Conservation (phyloP, 2,329 filamentous ascomycete species). For the Microthyrium microscopicum region DNA sequence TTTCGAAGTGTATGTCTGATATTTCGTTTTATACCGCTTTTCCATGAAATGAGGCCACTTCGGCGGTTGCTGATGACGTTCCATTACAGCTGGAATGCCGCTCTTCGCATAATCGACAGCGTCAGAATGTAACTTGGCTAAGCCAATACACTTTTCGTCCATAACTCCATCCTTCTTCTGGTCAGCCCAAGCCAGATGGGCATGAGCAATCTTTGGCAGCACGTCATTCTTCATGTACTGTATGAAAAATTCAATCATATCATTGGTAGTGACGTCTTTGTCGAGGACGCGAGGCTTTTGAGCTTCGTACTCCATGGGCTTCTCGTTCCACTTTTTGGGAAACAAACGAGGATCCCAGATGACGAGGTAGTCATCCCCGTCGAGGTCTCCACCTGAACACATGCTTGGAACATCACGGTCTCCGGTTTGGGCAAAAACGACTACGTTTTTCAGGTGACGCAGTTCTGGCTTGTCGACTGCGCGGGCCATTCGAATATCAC, state of each 20-base stretch:
- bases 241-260: slow-evolving; percentile 76
- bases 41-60: slow-evolving; percentile 82
- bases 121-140: slow-evolving; percentile 70
- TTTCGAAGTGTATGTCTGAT: slow-evolving; percentile 44
- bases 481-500: slow-evolving; percentile 74
- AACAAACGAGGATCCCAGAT: slow-evolving; percentile 73
- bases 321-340: slow-evolving; percentile 50
- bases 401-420: slow-evolving; percentile 79
- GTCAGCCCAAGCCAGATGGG: slow-evolving; percentile 70
- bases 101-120: slow-evolving; percentile 94
- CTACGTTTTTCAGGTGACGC: slow-evolving; percentile 63
- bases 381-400: slow-evolving; percentile 90
- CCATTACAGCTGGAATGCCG: slow-evolving; percentile 58
- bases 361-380: slow-evolving; percentile 90
- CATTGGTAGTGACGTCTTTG: slow-evolving; percentile 49
- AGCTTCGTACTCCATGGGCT: slow-evolving; percentile 61
- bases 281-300: slow-evolving; percentile 39
- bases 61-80: slow-evolving; percentile 39
- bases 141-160: slow-evolving; percentile 49
- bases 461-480: slow-evolving; percentile 63
- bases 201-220: slow-evolving; percentile 60
- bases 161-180: slow-evolving; percentile 43
- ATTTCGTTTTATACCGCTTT: slow-evolving; percentile 33
- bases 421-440: slow-evolving; percentile 72
- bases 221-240: slow-evolving; percentile 84